These are phyloP conservation scores for Cladosporium colombiae DNA, from an alignment of 2,329 filamentous ascomycete species.

Conservation along the genomic window DNA sequence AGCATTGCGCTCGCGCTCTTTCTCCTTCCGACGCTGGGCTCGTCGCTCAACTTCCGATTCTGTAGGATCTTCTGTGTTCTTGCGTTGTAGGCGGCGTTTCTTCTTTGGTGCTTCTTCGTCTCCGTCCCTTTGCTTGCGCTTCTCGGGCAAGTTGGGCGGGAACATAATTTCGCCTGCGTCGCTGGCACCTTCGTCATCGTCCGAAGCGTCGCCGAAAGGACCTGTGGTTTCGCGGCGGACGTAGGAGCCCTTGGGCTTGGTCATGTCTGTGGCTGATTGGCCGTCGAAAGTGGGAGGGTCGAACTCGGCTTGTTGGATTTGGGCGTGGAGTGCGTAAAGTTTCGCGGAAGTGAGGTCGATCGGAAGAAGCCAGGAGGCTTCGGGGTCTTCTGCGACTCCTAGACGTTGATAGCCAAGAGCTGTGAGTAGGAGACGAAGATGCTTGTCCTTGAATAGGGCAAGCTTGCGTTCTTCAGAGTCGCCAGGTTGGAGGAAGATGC, in stretches of 20 bases:
- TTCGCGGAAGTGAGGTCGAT: conserved; percentile 62
- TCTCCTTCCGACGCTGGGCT: conserved; percentile 62
- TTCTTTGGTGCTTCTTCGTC: conserved; percentile 58
- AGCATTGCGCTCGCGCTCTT: conserved; percentile 72
- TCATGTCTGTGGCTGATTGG: conserved; percentile 70
- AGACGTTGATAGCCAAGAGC: conserved; percentile 69
- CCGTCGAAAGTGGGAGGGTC: conserved; percentile 75
- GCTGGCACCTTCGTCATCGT: conserved; percentile 50
- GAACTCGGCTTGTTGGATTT: conserved; percentile 77
- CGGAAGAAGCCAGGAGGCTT: conserved; percentile 78
- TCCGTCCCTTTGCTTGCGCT: conserved; percentile 25
- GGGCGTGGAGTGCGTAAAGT: conserved; percentile 67
- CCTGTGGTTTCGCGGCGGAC: conserved; percentile 57
- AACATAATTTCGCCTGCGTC: conserved; percentile 33
- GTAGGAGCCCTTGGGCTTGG: conserved; percentile 66
- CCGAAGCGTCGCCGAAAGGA: conserved; percentile 60
- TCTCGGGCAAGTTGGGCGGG: conserved; percentile 35
- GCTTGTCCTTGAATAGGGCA: conserved; percentile 85
- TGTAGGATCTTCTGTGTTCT: conserved; percentile 59
- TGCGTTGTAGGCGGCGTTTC: conserved; percentile 53
- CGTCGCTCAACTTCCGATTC: conserved; percentile 53
- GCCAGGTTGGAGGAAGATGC: conserved; percentile 58
- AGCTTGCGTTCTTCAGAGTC: conserved; percentile 66
- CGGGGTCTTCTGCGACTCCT: conserved; percentile 68
- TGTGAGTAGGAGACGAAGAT: conserved; percentile 80